Base-by-base conservation (phyloP, 225 moss, liverwort and hornwort species). In the Polytrichum formosum region DNA sequence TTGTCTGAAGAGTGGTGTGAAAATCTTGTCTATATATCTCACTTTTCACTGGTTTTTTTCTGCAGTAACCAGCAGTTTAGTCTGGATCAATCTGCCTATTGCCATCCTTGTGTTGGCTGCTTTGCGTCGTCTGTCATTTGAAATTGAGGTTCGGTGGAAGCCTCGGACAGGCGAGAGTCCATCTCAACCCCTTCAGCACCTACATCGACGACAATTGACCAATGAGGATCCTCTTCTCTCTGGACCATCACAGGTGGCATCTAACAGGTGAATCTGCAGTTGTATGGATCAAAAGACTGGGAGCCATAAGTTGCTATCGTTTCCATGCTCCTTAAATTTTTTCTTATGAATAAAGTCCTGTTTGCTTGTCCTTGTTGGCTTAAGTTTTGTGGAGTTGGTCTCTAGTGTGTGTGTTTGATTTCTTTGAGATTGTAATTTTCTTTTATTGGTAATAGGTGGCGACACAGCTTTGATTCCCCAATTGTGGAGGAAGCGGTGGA, bases 101-200 rank as follows among this genome's bases (percentile, higher is more conserved):
- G 92, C 97, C 30, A 76, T 94, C 53, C 67, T 94, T 67, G 76
- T 94, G 21, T 77, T 94, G 69, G 94, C 97, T 64, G 73, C 79
- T 33, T 29, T 88, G 55, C 86, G 97, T 30, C 80, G 90, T 69
- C 84, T 98, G 72, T 84, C 88, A 16, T 86, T 84, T 53, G 89
- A 94, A 82, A 75, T 98, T 55, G 91, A 92, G 70, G 85, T 98
- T 85, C 90, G 97, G 64, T 94, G 97, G 97, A 88, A 78, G 81
- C 83, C 78, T 77, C 89, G 78, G 55, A 66, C 68, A 70, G 73
- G 19, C 29, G 72, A 75, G 74, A 66, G 46, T 75, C 70, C 70
- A 70, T 67, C 71, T 29, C 79, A 65, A 28, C 68, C 21, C n/a
- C 79, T 25, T 59, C 61, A 65, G 73, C 79, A 61, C 27, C 85